Evolutionary conservation across 306 rosid genomes (phyloP), one percentile per base, ranked within the genome.

Genomic region (Cucurbita ficifolia): DNA sequence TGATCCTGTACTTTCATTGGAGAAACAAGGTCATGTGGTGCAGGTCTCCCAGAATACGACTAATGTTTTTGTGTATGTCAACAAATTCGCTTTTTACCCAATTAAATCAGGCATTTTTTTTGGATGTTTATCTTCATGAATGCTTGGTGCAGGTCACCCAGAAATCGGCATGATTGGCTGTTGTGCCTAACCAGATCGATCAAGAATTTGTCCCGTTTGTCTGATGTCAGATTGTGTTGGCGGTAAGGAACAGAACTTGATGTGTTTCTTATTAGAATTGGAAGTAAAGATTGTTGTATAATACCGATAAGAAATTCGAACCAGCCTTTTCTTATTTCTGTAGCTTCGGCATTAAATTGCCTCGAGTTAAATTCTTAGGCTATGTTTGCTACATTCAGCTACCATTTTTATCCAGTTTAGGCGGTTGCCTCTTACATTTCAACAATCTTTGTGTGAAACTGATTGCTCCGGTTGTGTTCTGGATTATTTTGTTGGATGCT

Each of bases 201-300:
- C 16, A 43, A 55, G 58, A 67, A 16, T 45, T 45, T 6, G 16
- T 65, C 72, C 36, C 1, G n/a, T 33, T 74, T 67, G 70, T 65
- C 50, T 4, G 24, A 70, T 76, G 55, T 68, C 61, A 49, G 62
- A 73, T 69, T 77, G 81, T 64, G 19, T 79, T 49, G 56, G 80
- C 38, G 61, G 78, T 75, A 70, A 76, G 78, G 38, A 64, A 53
- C 67, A 81, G 35, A 33, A 74, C 80, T 74, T 33, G 80, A 79
- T 77, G 76, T 79, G 76, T 65, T 54, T 79, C 76, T 74, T 77
- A 50, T 63, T 79, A 49, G 70, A 71, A 72, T 78, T 71, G 58
- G 64, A 81, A 83, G 63, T 76, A 4, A 82, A 83, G 80, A 70
- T 52, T 74, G 84, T 83, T 86, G 86, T 78, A 82, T 65, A 78